phyloP scores from a whole-genome alignment of 441 rosid species.

The Arabidopsis lyrata region DNA sequence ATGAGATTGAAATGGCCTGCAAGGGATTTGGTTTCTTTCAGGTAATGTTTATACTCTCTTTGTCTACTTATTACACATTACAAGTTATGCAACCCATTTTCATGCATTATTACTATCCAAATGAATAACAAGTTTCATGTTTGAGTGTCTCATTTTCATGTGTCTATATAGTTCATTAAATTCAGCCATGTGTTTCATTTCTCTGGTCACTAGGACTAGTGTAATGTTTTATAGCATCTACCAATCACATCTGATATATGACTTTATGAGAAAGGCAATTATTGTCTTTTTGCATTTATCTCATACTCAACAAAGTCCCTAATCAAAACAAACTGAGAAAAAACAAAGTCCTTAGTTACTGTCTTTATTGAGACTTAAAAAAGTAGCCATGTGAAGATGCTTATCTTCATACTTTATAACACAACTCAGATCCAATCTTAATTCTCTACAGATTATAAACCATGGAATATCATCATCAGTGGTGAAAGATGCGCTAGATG shows the following conservation, averaged over 20 bases:
- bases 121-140: neutral
- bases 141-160: conserved; percentile 38
- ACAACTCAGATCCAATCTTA: conserved; percentile 2
- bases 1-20: conserved; percentile 43
- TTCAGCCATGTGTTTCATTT: conserved; percentile 44
- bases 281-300: conserved; percentile 25
- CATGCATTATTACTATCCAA: conserved; percentile 12
- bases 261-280: conserved; percentile 16
- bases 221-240: neutral
- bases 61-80: neutral
- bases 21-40: conserved; percentile 46
- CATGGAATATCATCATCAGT: conserved; percentile 59
- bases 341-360: conserved; percentile 22
- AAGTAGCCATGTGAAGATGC: conserved; percentile 42
- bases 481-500: conserved; percentile 51
- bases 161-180: conserved; percentile 52
- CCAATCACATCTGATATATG: neutral
- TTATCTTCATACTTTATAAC: conserved; percentile 49
- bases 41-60: conserved; percentile 32
- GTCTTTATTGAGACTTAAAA: conserved; percentile 7
- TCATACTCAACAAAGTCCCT: conserved; percentile 26
- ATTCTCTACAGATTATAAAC: conserved; percentile 58
- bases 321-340: neutral
- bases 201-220: neutral
- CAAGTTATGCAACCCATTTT: neutral